Evolutionary conservation across 208 protist genomes (phyloP).

Genomic region (Leishmania tropica): DNA sequence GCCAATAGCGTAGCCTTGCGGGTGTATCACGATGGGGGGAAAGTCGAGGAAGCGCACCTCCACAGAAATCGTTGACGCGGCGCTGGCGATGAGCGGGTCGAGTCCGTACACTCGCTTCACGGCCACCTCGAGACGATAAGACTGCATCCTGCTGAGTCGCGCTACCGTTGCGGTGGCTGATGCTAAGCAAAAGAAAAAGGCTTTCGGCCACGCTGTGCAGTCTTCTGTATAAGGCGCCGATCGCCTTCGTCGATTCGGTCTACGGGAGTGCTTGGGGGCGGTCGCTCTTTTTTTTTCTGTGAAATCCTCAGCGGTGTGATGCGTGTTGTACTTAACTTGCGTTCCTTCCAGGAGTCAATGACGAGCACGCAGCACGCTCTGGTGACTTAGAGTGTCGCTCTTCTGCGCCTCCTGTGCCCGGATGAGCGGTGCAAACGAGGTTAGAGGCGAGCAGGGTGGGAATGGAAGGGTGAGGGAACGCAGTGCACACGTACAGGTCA

Average conservation of each 20-base stretch:
- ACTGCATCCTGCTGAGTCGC: background rate
- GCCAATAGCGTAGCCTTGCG: constrained; percentile 32
- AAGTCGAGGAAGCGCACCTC: constrained; percentile 74
- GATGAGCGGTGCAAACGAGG: background rate
- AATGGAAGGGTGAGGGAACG: background rate
- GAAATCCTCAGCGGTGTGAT: background rate
- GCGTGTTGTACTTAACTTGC: background rate
- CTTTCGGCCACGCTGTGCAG: too few relatives aligned
- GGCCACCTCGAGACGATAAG: constrained; percentile 76
- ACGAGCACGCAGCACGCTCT: background rate
- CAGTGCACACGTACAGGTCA: background rate
- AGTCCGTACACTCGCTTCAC: constrained; percentile 67
- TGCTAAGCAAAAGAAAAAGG: background rate
- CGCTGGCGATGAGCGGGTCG: constrained; percentile 20
- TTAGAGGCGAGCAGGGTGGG: background rate
- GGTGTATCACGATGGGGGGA: constrained; percentile 62
- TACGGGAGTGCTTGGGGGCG: background rate
- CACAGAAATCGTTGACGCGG: constrained; percentile 25
- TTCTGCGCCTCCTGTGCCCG: background rate
- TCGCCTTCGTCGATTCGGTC: background rate
- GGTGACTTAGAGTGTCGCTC: background rate
- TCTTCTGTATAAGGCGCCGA: background rate
- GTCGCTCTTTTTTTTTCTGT: background rate
- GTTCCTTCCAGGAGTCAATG: background rate
- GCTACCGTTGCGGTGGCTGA: background rate